These are phyloP conservation scores for Skeletonema costatum DNA, from an alignment of 108 stramenopile genomes.

Conservation along the genomic window DNA sequence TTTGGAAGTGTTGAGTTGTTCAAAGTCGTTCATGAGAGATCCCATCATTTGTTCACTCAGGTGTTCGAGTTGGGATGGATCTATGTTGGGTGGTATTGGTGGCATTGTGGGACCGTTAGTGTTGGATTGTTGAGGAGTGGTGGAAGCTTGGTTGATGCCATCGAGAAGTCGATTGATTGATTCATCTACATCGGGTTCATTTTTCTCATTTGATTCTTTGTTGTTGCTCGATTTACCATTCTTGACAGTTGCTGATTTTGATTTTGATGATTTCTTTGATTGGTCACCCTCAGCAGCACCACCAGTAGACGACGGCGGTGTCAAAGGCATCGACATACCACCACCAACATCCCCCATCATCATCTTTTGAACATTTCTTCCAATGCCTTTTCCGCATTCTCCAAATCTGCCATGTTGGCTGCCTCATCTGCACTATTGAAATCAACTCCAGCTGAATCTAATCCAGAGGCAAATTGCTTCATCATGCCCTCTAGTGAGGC, in stretches of 20 bases:
- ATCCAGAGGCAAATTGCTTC: constrained; percentile 25
- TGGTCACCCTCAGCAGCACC: neutral
- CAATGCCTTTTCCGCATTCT: constrained; percentile 16
- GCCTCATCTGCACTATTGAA: neutral
- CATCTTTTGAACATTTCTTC: constrained; percentile 22
- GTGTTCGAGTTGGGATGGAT: constrained; percentile 55
- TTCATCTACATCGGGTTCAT: constrained; percentile 43
- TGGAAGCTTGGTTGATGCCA: constrained; percentile 33
- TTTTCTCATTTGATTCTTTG: neutral
- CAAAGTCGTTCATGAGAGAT: constrained; percentile 75
- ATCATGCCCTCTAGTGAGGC: constrained; percentile 36
- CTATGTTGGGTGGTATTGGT: constrained; percentile 15
- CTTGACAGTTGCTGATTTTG: neutral
- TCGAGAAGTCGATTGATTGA: constrained; percentile 54
- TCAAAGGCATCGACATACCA: neutral
- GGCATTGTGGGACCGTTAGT: constrained; percentile 10
- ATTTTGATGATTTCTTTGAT: neutral
- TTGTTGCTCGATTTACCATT: neutral
- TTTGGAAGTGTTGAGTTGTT: constrained; percentile 65
- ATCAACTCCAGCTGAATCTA: neutral
- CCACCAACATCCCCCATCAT: constrained; percentile 1
- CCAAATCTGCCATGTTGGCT: neutral
- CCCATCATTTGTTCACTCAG: constrained; percentile 74
- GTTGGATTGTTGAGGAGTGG: neutral
- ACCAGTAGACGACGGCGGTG: neutral